phyloP scores from a whole-genome alignment of 192 early-diverging fungal genomes.

The Geosiphon pyriformis region DNA sequence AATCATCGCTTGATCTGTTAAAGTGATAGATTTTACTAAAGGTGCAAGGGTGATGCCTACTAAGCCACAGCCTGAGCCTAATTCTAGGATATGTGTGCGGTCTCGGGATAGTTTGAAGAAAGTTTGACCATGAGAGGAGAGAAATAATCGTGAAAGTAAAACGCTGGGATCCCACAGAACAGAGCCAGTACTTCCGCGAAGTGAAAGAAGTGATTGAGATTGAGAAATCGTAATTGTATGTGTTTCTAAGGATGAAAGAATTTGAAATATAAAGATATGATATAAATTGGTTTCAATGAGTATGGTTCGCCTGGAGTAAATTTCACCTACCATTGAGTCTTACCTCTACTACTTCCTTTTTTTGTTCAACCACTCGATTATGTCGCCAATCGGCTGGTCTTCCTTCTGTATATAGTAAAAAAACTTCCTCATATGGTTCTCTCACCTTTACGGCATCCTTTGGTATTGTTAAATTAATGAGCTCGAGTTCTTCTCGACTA shows the following conservation, averaged over 20 bases:
- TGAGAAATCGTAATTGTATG: conserved; percentile 7
- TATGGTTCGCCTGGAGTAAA: no score
- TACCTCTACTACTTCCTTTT: conserved; percentile 21
- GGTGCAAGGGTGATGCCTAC: conserved; percentile 38
- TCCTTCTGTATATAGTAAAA: conserved; percentile 25
- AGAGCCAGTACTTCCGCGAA: conserved; percentile 39
- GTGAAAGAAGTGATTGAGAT: conserved; percentile 32
- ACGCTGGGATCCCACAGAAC: conserved; percentile 43
- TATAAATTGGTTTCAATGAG: no score
- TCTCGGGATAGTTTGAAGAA: conserved; percentile 26
- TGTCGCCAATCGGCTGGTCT: conserved; percentile 23
- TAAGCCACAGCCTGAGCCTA: conserved; percentile 43
- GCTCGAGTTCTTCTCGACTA: not conserved
- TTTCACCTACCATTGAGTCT: conserved; percentile 20
- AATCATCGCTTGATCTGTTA: conserved; percentile 42
- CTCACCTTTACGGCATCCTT: conserved; percentile 3
- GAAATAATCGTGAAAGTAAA: conserved; percentile 37
- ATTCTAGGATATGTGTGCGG: conserved; percentile 31
- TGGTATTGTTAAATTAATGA: not conserved
- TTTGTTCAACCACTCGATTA: conserved; percentile 26
- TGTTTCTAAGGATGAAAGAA: not conserved
- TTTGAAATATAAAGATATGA: not conserved
- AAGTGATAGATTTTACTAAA: conserved; percentile 31
- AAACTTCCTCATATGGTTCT: conserved; percentile 28
- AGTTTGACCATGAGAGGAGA: conserved; percentile 9